A percentile compares a stretch with the other conserved stretches of the same genome.
Conservation (phyloP, 2,329 filamentous ascomycete genomes). For the Thielaviopsis punctulata region DNA sequence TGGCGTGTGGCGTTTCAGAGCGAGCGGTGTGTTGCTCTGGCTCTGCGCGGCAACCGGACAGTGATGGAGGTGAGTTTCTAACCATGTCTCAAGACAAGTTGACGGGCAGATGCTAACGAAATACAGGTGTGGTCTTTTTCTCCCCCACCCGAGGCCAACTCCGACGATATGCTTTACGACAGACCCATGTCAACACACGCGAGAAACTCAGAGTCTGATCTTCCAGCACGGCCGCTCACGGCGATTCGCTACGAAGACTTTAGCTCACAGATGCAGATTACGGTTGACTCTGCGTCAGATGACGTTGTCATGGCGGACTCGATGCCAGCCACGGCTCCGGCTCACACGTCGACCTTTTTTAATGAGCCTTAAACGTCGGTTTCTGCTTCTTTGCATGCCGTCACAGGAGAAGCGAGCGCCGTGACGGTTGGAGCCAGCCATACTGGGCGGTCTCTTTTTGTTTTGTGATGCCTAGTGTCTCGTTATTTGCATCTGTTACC, state of each 20-base stretch:
- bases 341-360: constrained; percentile 21
- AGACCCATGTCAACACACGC: constrained; percentile 33
- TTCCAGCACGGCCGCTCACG: constrained; percentile 32
- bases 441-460: background rate
- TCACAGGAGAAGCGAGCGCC: background rate
- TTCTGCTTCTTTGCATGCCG: background rate
- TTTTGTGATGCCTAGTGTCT: background rate
- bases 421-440: background rate
- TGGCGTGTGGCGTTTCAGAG: constrained; percentile 98
- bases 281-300: constrained; percentile 21
- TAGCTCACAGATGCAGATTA: constrained; percentile 17
- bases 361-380: background rate
- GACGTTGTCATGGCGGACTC: constrained; percentile 41
- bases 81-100: background rate
- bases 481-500: background rate
- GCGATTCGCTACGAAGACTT: constrained; percentile 31
- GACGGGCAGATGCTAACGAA: too few relatives aligned
- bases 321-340: constrained; percentile 36
- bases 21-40: constrained; percentile 94
- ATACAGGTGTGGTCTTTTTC: constrained; percentile 79
- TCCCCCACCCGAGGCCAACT: constrained; percentile 29
- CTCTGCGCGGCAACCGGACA: constrained; percentile 65
- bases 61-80: constrained; percentile 59
- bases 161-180: constrained; percentile 47
- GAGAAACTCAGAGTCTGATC: constrained; percentile 25